Evolutionary conservation across 495 filamentous ascomycete genomes (phyloP).

Genomic region (Penicillium bialowiezense): DNA sequence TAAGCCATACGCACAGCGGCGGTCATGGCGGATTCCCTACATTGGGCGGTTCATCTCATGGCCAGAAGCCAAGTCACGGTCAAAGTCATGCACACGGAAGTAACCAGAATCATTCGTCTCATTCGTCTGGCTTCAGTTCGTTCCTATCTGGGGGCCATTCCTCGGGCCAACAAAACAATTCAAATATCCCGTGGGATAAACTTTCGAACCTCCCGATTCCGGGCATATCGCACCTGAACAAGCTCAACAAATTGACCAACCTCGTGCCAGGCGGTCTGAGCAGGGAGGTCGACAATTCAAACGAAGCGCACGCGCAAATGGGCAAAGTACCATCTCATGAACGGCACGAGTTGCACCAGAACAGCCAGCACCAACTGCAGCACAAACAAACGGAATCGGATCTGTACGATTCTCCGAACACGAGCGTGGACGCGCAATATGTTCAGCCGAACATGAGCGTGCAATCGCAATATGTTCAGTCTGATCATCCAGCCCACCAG

Average conservation of each 20-base stretch:
- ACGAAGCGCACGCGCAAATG: neutral
- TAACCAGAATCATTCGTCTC: too few species aligned
- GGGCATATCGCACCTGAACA: constrained; percentile 38
- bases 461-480: too few species aligned
- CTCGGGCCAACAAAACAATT: constrained; percentile 22
- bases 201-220: constrained; percentile 42
- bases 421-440: too few species aligned
- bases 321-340: too few species aligned
- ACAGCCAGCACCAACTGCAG: too few species aligned
- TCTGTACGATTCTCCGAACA: too few species aligned
- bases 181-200: constrained; percentile 35
- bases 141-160: constrained; percentile 21
- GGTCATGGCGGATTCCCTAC: constrained; percentile 26
- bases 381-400: too few species aligned
- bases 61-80: constrained; percentile 13
- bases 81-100: neutral
- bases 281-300: neutral
- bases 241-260: constrained; percentile 33
- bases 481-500: too few species aligned
- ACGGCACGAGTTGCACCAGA: too few species aligned
- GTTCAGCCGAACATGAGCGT: too few species aligned
- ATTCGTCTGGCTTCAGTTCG: constrained; percentile 15
- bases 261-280: constrained; percentile 39
- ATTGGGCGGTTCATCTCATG: constrained; percentile 11
- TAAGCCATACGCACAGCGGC: constrained; percentile 35